phyloP scores from a whole-genome alignment of 2,329 filamentous ascomycete species.

The Ophiostoma sp. region DNA sequence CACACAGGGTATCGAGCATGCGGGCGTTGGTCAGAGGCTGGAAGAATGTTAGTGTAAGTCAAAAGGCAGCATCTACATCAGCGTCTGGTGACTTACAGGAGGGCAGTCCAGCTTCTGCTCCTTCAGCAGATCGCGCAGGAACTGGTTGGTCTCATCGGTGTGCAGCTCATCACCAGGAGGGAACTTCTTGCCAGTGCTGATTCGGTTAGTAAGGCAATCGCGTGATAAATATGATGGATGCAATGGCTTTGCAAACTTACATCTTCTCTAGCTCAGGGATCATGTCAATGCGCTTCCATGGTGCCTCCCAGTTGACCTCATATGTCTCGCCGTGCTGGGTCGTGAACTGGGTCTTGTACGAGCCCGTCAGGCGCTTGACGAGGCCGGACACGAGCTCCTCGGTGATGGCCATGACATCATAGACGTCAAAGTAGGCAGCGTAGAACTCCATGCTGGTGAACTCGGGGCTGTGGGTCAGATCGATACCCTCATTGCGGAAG shows the following conservation, averaged over 20 bases:
- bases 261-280: conserved; percentile 75
- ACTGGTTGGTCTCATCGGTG: conserved; percentile 80
- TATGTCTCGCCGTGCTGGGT: conserved; percentile 81
- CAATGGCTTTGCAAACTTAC: conserved; percentile 10
- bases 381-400: conserved; percentile 88
- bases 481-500: conserved; percentile 89
- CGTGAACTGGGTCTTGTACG: conserved; percentile 78
- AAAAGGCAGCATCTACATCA: too few species aligned
- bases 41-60: background rate
- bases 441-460: conserved; percentile 99
- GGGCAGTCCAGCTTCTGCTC: conserved; percentile 88
- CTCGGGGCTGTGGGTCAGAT: conserved; percentile 94
- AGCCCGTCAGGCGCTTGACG: conserved; percentile 81
- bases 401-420: conserved; percentile 84
- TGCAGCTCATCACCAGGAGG: conserved; percentile 83
- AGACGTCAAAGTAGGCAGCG: conserved; percentile 84
- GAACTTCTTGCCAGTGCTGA: conserved; percentile 71
- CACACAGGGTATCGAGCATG: conserved; percentile 92
- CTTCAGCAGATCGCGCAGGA: conserved; percentile 76
- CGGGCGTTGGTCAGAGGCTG: conserved; percentile 80
- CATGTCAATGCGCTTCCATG: conserved; percentile 94
- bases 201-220: background rate
- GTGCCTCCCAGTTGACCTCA: conserved; percentile 91
- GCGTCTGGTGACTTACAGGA: conserved; percentile 38
- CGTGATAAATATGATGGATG: too few species aligned